Evolutionary conservation across 2,329 filamentous ascomycete genomes (phyloP).

Genomic region (Phoma sp.): DNA sequence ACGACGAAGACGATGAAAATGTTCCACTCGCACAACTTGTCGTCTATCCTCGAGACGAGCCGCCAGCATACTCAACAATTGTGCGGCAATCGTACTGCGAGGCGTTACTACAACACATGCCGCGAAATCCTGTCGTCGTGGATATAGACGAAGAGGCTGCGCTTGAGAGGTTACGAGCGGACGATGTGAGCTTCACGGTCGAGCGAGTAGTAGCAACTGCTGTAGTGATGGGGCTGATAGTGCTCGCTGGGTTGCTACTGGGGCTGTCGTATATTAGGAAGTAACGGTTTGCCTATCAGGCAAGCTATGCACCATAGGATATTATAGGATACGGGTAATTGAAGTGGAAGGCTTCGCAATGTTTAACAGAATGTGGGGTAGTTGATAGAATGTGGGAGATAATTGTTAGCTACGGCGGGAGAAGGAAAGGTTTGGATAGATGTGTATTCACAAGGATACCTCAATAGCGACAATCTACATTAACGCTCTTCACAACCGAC

Average conservation of each 20-base stretch:
- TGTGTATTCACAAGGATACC: conserved; percentile 6
- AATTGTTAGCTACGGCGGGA: not conserved
- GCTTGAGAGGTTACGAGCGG: conserved; percentile 15
- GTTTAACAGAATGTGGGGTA: not conserved
- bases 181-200: conserved; percentile 31
- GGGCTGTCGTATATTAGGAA: conserved; percentile 10
- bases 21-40: conserved; percentile 33
- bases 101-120: conserved; percentile 31
- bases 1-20: conserved; percentile 23
- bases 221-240: conserved; percentile 24
- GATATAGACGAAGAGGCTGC: conserved; percentile 27
- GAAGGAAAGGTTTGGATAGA: not conserved
- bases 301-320: not conserved
- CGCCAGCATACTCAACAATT: conserved; percentile 29
- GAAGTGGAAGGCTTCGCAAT: not conserved
- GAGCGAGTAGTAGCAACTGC: conserved; percentile 28
- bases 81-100: conserved; percentile 32
- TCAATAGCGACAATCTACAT: not conserved
- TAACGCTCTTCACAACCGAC: not conserved
- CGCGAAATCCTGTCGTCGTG: conserved; percentile 3
- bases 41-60: conserved; percentile 29
- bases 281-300: not conserved
- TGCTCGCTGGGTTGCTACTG: conserved; percentile 22
- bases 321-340: not conserved
- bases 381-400: too few relatives aligned